Conservation (phyloP, 108 stramenopile genomes). For the Cyclotella distinguenda region DNA sequence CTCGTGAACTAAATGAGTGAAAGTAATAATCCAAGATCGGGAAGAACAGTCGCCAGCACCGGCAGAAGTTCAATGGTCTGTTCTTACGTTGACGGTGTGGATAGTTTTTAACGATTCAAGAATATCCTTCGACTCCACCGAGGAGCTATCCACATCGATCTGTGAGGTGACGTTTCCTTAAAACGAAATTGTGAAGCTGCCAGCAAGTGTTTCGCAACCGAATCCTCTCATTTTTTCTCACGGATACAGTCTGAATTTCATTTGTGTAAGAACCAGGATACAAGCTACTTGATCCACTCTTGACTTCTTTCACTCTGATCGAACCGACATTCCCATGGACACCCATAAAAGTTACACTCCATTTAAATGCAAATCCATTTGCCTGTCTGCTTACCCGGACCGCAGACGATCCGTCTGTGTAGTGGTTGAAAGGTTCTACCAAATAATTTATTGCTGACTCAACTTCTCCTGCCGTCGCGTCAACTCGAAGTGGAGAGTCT, state of each 20-base stretch:
- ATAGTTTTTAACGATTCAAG: conserved; percentile 75
- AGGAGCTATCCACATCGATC: conserved; percentile 57
- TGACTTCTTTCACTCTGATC: conserved; percentile 59
- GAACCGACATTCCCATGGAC: conserved; percentile 69
- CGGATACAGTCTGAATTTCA: conserved; percentile 73
- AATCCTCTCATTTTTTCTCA: conserved; percentile 39
- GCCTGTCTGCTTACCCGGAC: conserved; percentile 38
- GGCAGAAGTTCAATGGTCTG: conserved; percentile 40
- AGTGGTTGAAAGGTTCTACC: conserved; percentile 22
- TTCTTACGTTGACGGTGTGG: conserved; percentile 65
- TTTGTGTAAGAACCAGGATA: conserved; percentile 76
- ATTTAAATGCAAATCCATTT: conserved; percentile 74
- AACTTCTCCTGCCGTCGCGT: conserved; percentile 23
- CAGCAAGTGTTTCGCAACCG: conserved; percentile 44
- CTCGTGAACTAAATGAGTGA: conserved; percentile 70
- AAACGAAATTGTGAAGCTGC: conserved; percentile 70
- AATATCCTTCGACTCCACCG: conserved; percentile 55
- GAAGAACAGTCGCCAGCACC: conserved; percentile 26
- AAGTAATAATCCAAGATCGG: conserved; percentile 71
- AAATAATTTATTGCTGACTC: conserved; percentile 23
- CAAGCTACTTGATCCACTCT: conserved; percentile 66
- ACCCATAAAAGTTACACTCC: conserved; percentile 68
- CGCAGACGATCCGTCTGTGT: conserved; percentile 20
- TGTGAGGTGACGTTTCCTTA: conserved; percentile 62
- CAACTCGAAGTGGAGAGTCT: conserved; percentile 21